Evolutionary conservation across 2,329 filamentous ascomycete genomes (phyloP), one percentile per base, ranked within the genome.

Genomic region (Neurospora sp.): DNA sequence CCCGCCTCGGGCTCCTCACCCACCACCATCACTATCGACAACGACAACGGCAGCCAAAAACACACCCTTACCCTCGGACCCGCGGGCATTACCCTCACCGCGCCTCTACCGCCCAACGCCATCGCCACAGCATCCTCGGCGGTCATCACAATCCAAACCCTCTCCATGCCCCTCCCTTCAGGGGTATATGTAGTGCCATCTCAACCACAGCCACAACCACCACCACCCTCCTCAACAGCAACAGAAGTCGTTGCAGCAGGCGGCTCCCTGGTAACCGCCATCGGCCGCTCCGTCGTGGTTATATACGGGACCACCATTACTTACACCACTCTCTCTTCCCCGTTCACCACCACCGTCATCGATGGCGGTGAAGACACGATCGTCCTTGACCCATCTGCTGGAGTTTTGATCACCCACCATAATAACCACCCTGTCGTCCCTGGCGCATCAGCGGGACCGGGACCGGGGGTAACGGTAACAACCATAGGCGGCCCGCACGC

Each of bases 281-380:
- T 84, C 72, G 83, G 82, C 40, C 79, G 78, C 37, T 80, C 81
- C 2, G 78, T 83, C 15, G 79, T 83, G 66, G 80, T 83, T 46
- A 79, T 83, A 41, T 78, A 78, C 66, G 76, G 78, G 43, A 75
- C 79, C 36, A 76, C 78, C n/a, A 77, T 85, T 67, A 84, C 82
- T 1, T 86, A 86, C 72, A 81, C 82, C 1, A 75, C 78, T 0
- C 75, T 73, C 37, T 76, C 77, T 3, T 72, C 79, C 3, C 76
- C 74, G 1, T 75, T 77, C 0, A 80, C 81, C 0, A 80, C 81
- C 0, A 78, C 83, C 2, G 75, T 89, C 36, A 81, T 82, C 70
- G 85, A 84, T 15, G 82, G 82, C 12, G 82, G 82, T 69, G 84
- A 83, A 15, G 84, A 86, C 52, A 83, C 82, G 4, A 79, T 89